Evolutionary conservation across 2,329 filamentous ascomycete species (phyloP), one percentile per base, ranked within the genome.

Genomic region (Xylariomycetidae sp.): DNA sequence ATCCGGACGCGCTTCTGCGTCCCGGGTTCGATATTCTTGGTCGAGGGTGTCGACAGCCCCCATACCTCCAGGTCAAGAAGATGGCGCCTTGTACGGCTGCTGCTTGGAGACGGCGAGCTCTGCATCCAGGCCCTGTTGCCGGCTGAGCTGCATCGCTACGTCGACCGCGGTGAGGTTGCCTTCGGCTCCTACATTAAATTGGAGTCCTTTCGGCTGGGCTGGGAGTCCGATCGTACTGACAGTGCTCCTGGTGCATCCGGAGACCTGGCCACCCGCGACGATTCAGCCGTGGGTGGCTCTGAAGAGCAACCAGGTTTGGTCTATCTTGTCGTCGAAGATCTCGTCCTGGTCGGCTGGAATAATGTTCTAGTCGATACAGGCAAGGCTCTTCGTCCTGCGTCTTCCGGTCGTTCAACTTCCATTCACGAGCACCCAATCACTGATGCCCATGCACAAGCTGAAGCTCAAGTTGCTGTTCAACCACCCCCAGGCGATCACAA

Each of bases 91-190:
- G 46, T 74, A 1, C 60, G 70, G 2, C 42, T 76, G 9, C 34
- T 75, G 0, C 60, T 76, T 0, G 67, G 71, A 23, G 72, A 76
- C 41, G 70, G 72, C 1, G 59, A 67, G 44, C 49, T 74, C 4
- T 74, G 68, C 42, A 60, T 76, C n/a, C 72, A 76, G 48, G 70
- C 69, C 0, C 50, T 76, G 6, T 49, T 75, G 25, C 51, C 54
- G 6, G 53, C 60, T 1, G 60, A 61, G 29, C 59, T 70, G 53
- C 70, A 75, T 31, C 58, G 61, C 4, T 61, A 70, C n/a, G 57
- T 73, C 7, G 61, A 71, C 25, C 49, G 48, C 1, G 63, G 61
- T 2, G 59, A 65, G n/a, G 44, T 76, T 22, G 54, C 53, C 4
- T 55, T 67, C 9, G 72, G 72, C 1, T 64, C 62, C 25, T 73